phyloP scores from a whole-genome alignment of 768 basidiomycete genomes.

The Multifurca ochricompacta region DNA sequence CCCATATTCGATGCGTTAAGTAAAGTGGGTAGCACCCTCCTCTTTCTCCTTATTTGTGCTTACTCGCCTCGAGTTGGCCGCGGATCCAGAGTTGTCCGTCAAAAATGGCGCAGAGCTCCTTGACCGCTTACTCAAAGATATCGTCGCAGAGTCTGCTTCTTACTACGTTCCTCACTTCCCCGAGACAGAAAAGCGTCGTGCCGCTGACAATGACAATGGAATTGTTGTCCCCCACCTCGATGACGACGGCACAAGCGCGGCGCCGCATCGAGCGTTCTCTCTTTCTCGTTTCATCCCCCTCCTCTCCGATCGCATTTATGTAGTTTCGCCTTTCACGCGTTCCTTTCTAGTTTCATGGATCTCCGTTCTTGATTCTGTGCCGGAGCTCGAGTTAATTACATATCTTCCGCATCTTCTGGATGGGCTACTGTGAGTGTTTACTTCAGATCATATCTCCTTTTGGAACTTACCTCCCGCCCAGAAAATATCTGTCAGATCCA shows the following conservation, averaged over 20 bases:
- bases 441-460: slow-evolving; percentile 2
- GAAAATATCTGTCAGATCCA: slow-evolving; percentile 93
- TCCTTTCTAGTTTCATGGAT: slow-evolving; percentile 98
- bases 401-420: slow-evolving; percentile 94
- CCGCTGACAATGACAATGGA: slow-evolving; percentile 40
- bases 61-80: slow-evolving; percentile 61
- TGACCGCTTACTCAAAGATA: slow-evolving; percentile 95
- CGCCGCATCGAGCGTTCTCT: slow-evolving; percentile 73
- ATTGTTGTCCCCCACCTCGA: slow-evolving; percentile 66
- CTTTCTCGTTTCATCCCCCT: slow-evolving; percentile 94
- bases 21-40: slow-evolving; percentile 53
- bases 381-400: slow-evolving; percentile 90
- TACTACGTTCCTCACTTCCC: slow-evolving; percentile 86
- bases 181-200: slow-evolving; percentile 62
- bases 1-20: slow-evolving; percentile 96
- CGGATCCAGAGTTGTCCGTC: slow-evolving; percentile 91
- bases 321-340: slow-evolving; percentile 90
- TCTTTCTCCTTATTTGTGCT: background rate
- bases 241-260: slow-evolving; percentile 34
- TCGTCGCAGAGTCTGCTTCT: slow-evolving; percentile 93
- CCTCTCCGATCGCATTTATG: slow-evolving; percentile 87
- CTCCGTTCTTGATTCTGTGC: slow-evolving; percentile 89
- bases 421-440: slow-evolving; percentile 66
- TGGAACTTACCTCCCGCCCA: slow-evolving; percentile 28
- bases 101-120: slow-evolving; percentile 98